Base-by-base conservation (phyloP, 2,329 filamentous ascomycete genomes). In the Sporothrix brunneoviolacea region DNA sequence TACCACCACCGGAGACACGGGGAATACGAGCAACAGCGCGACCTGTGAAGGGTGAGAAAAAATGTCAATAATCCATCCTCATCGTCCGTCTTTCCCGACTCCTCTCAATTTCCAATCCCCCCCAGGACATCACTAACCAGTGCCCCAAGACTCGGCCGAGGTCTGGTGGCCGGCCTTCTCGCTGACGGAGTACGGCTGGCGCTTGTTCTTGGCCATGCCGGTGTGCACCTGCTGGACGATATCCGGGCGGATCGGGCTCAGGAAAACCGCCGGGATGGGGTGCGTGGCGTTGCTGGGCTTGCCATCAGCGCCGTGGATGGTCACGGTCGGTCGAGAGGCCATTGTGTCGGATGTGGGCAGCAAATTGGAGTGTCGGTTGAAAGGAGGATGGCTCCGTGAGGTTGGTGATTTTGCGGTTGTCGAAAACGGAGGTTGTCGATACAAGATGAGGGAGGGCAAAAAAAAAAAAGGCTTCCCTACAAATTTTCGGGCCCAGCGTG, bases 111-210 rank as follows among this genome's bases (percentile, higher is more conserved):
- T 22, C 47, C 2, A 13, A 15, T 39, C 15, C 27, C 35, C 15
- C 21, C 39, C 15, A 8, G 16, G 53, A 35, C 39, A 53, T 54
- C 63, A 86, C 86, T 76, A 73, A 94, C 89, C 91, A 79, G 91
- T 97, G 85, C 91, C 91, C 93, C 93, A 98, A 64, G 94, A 98
- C 83, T 98, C 93, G 71, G 93, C 93, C 76, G 89, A 95, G 72
- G 93, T 98, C 82, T 98, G 93, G 80, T 98, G 93, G 80, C 93
- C 93, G 71, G 93, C 93, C 88, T 98, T 98, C 87, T 97, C 91
- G 86, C 90, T 95, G 82, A 98, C 93, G 69, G 93, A 84, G 76
- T 98, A 98, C 65, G 93, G 91, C 79, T 98, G 93, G 74, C 93
- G 87, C 86, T 95, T 96, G 86, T 98, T 98, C 89, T 98, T 98